Conservation (phyloP, 2,329 filamentous ascomycete species). For the Fusarium sp. region DNA sequence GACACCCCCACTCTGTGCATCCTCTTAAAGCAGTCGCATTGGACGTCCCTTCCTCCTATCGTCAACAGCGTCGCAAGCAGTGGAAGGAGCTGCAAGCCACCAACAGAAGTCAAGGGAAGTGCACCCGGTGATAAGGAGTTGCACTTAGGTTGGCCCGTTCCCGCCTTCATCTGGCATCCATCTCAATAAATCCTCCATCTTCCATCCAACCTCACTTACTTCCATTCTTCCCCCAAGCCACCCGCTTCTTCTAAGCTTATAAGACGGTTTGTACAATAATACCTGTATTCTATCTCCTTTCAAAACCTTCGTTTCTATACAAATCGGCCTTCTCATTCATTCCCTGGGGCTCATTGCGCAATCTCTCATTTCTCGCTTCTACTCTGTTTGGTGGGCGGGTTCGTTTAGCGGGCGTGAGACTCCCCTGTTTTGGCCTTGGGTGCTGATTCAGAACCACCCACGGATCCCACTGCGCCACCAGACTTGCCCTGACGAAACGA, state of each 20-base stretch:
- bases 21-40: not conserved
- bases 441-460: slow-evolving; percentile 32
- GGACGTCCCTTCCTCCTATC: slow-evolving; percentile 15
- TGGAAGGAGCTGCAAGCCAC: slow-evolving; percentile 28
- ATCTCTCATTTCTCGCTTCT: slow-evolving; percentile 27
- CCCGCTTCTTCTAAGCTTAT: slow-evolving; percentile 21
- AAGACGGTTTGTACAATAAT: slow-evolving; percentile 16
- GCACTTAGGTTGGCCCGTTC: slow-evolving; percentile 26
- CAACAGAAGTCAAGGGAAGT: slow-evolving; percentile 1
- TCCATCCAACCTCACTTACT: slow-evolving; percentile 25
- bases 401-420: slow-evolving; percentile 31
- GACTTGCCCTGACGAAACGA: slow-evolving; percentile 23
- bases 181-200: not conserved
- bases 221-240: slow-evolving; percentile 14
- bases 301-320: slow-evolving; percentile 9
- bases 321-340: slow-evolving; percentile 2
- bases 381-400: slow-evolving; percentile 17
- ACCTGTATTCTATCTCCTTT: not conserved
- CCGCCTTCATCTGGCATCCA: slow-evolving; percentile 28
- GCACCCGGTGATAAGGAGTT: slow-evolving; percentile 35
- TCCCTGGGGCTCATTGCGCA: slow-evolving; percentile 16
- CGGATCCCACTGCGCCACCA: slow-evolving; percentile 39
- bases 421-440: slow-evolving; percentile 18
- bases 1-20: slow-evolving; percentile 15
- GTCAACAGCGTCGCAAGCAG: slow-evolving; percentile 23